Evolutionary conservation across 176 grass and related monocot genomes (phyloP).

Genomic region (Ensete glaucum): DNA sequence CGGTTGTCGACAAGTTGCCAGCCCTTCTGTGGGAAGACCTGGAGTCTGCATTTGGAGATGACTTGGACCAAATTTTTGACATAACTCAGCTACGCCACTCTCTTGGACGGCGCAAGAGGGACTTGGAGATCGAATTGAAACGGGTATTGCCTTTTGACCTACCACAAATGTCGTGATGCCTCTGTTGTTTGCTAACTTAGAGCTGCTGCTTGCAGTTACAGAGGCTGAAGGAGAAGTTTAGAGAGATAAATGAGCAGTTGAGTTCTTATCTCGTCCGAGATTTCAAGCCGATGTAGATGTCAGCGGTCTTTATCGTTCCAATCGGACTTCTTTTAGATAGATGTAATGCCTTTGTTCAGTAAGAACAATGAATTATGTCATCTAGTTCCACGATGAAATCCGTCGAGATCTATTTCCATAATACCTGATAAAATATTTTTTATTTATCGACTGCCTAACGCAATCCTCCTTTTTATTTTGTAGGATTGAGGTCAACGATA

Average conservation of each 20-base stretch:
- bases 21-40: conserved; percentile 79
- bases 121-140: conserved; percentile 67
- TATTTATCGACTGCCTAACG: too few relatives aligned
- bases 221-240: conserved; percentile 74
- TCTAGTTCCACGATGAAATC: too few relatives aligned
- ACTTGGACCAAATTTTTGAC: conserved; percentile 66
- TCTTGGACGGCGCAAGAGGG: conserved; percentile 52
- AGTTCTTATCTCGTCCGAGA: conserved; percentile 1
- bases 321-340: not conserved
- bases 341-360: not conserved
- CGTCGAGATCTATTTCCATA: too few relatives aligned
- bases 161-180: not conserved
- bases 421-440: too few relatives aligned
- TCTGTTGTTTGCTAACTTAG: conserved; percentile 5
- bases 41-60: conserved; percentile 59
- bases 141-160: conserved; percentile 27
- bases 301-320: not conserved
- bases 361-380: too few relatives aligned
- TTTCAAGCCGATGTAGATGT: not conserved
- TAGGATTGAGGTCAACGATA: too few relatives aligned
- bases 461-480: too few relatives aligned
- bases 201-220: conserved; percentile 50
- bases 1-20: conserved; percentile 82
- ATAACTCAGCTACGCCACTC: conserved; percentile 52
- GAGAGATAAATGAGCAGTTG: conserved; percentile 74